These are phyloP conservation scores for Ophiostoma piceae DNA, from an alignment of 2,329 filamentous ascomycete species.

Conservation along the genomic window DNA sequence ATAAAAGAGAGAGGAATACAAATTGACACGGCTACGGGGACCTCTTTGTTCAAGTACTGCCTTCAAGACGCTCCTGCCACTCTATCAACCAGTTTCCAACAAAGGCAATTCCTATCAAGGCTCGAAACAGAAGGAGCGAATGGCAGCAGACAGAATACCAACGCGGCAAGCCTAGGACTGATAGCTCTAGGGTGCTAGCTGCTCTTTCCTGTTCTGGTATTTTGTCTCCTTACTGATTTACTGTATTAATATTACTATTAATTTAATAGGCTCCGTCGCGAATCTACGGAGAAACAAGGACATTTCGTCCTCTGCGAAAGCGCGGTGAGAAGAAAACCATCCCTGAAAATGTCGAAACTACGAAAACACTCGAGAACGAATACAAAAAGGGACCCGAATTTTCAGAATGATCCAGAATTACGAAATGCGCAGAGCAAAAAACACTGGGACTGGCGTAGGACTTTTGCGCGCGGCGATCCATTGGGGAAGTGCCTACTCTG, in stretches of 20 bases:
- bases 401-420: conserved; percentile 5
- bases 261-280: not conserved
- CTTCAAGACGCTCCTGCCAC: too few relatives aligned
- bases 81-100: not conserved
- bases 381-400: not conserved
- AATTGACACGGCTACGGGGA: not conserved
- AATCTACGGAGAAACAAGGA: not conserved
- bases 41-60: not conserved
- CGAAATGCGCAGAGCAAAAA: not conserved
- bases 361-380: too few relatives aligned
- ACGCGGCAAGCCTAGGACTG: not conserved
- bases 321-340: conserved; percentile 1
- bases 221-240: not conserved
- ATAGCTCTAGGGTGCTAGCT: not conserved
- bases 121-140: not conserved
- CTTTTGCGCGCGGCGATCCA: conserved; percentile 12
- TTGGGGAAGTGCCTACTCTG: not conserved
- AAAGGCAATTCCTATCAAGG: not conserved
- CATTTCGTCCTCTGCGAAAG: not conserved
- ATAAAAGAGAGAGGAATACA: not conserved
- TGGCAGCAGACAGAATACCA: conserved; percentile 4
- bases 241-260: not conserved
- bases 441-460: conserved; percentile 14
- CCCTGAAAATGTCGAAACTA: too few relatives aligned
- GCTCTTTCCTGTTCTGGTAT: not conserved